Base-by-base conservation (phyloP, 176 grass and related monocot genomes). In the Oryza meridionalis region DNA sequence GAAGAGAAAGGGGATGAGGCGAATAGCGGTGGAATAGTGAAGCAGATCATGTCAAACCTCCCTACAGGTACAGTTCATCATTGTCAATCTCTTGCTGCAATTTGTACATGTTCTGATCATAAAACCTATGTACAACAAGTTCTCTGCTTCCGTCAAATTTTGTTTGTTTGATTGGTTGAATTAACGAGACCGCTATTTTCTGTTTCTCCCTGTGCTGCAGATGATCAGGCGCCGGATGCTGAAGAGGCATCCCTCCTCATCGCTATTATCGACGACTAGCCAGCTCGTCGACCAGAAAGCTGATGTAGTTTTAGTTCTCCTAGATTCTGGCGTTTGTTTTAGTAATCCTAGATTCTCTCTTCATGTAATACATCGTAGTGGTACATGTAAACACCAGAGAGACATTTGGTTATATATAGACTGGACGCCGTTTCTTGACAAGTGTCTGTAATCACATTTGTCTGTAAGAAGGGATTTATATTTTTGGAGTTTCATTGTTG, bases 241-340 rank as follows among this genome's bases (percentile, higher is more conserved):
- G 84, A 82, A 11, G 91, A 93, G 66, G 91, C 88, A 19, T 93
- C 91, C 49, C 78, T 93, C 73, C 84, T 93, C 67, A 93, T 93
- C 13, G 19, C 84, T 81, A 87, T 93, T 29, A 87, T 87, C 22
- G 81, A 93, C 9, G 88, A 90, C 81, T 85, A 90, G 69, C 35
- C 24, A 32, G 64, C 8, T 17, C 29, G 29, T 31, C 29, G 29
- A 31, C 29, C 29, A 31, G 29, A 31, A 31, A 32, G 64, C 8
- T 17, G 55, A 46, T 33, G 77, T 67, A 47, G 12, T 65, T 77
- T 67, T 33, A 45, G 19, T 55, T 35, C 62, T 51, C 70, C 32
- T 46, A 68, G 44, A 62, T 76, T 29, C 10, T 19, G 6, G 51
- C 17, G 17, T 21, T 58, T 21, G 16, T 58, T 58, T 58, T 31